Conservation (phyloP, 2,329 filamentous ascomycete genomes). For the Amesomyces nigricolor region DNA sequence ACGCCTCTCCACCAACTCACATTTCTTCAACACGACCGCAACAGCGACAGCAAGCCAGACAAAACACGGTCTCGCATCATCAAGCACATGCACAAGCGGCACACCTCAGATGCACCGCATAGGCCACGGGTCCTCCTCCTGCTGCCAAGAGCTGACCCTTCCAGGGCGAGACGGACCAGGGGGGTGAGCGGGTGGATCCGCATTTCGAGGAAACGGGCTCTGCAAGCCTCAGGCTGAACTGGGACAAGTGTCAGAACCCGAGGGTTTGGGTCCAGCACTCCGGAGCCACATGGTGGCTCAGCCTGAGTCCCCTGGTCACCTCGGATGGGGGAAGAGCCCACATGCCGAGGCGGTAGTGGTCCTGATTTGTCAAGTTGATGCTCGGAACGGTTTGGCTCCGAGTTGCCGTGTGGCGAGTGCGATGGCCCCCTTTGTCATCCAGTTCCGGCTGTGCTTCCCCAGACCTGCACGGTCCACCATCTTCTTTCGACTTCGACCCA, state of each 20-base stretch:
- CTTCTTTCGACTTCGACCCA: slow-evolving; percentile 15
- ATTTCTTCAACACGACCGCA: too few relatives aligned
- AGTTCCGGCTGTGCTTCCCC: not conserved
- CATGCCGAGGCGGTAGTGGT: slow-evolving; percentile 8
- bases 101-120: not conserved
- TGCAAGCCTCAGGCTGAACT: slow-evolving; percentile 15
- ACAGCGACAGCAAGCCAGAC: not conserved
- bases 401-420: not conserved
- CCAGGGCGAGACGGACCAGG: not conserved
- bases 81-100: not conserved
- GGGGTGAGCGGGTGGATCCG: slow-evolving; percentile 6
- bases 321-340: not conserved
- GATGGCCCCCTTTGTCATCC: not conserved
- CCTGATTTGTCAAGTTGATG: not conserved
- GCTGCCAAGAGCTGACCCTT: slow-evolving; percentile 15
- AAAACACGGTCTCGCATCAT: not conserved
- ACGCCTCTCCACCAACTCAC: too few relatives aligned
- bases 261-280: slow-evolving; percentile 10
- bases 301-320: not conserved
- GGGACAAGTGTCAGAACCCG: slow-evolving; percentile 16
- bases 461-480: slow-evolving; percentile 17
- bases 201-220: slow-evolving; percentile 6
- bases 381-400: not conserved
- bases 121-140: not conserved
- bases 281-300: slow-evolving; percentile 20